Evolutionary conservation across 2,329 filamentous ascomycete genomes (phyloP).

Genomic region (Celoporthe dispersa): DNA sequence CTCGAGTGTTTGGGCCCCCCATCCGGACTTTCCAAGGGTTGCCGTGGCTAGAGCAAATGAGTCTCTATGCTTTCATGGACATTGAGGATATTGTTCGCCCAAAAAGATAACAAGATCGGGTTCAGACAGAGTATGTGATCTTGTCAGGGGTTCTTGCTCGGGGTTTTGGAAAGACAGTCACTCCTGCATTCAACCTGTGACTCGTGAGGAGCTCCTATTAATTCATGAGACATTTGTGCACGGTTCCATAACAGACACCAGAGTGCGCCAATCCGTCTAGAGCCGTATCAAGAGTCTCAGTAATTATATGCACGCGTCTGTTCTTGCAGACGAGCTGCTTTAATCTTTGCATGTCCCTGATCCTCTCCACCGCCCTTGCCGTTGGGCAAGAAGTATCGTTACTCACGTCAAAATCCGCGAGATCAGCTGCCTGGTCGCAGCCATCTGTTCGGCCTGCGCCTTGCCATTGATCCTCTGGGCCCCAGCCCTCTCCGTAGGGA

Average conservation of each 20-base stretch:
- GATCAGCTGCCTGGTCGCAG: conserved; percentile 29
- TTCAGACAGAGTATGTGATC: too few relatives aligned
- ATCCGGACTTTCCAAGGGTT: neutral
- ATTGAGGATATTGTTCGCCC: neutral
- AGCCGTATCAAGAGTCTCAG: neutral
- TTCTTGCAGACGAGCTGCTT: neutral
- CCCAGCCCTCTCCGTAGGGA: conserved; percentile 41
- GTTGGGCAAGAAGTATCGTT: neutral
- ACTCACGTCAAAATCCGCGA: conserved; percentile 25
- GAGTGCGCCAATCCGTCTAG: neutral
- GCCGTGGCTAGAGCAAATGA: neutral
- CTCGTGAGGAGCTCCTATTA: neutral
- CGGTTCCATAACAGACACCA: too few relatives aligned
- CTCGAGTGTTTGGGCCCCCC: neutral
- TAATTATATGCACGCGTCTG: neutral
- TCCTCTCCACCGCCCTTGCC: too few relatives aligned
- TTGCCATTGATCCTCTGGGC: conserved; percentile 22
- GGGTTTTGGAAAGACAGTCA: neutral
- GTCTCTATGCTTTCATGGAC: neutral
- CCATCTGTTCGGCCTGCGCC: conserved; percentile 30
- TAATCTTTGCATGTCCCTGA: neutral
- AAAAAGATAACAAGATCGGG: neutral
- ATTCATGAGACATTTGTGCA: too few relatives aligned
- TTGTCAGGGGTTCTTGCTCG: neutral
- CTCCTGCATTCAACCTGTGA: neutral